Conservation (phyloP, 2,329 filamentous ascomycete genomes). For the Phyllosticta citribraziliensis region DNA sequence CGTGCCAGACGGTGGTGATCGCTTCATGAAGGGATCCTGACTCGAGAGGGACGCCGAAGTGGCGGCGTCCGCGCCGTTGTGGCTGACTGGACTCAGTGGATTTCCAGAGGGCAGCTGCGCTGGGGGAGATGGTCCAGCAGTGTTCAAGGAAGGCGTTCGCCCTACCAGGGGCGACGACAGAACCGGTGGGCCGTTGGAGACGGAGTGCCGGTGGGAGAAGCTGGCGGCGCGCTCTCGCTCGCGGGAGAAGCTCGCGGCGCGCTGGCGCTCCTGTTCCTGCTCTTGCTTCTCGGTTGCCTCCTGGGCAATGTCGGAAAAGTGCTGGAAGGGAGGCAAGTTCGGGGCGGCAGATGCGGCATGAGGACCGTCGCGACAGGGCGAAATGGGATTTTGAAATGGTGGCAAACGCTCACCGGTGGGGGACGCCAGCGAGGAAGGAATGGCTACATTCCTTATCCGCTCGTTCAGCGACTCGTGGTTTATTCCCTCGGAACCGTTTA, state of each 20-base stretch:
- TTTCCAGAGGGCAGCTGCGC: constrained; percentile 21
- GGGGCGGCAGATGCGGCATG: constrained; percentile 21
- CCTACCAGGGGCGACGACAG: constrained; percentile 26
- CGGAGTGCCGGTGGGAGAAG: constrained; percentile 23
- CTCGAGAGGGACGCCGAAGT: constrained; percentile 10
- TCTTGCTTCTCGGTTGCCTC: constrained; percentile 26
- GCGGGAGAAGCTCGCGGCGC: constrained; percentile 12
- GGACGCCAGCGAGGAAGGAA: constrained; percentile 20
- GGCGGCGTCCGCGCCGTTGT: constrained; percentile 8
- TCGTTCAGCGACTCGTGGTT: neutral
- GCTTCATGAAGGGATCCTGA: constrained; percentile 23
- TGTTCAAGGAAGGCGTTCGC: constrained; percentile 23
- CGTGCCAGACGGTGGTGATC: constrained; percentile 15
- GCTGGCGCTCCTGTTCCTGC: constrained; percentile 15
- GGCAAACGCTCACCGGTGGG: constrained; percentile 23
- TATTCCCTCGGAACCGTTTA: neutral
- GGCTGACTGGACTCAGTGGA: constrained; percentile 25
- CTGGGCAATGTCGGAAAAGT: constrained; percentile 25
- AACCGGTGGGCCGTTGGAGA: constrained; percentile 19
- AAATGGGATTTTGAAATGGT: constrained; percentile 24
- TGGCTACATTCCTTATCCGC: constrained; percentile 12
- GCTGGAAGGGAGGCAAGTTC: constrained; percentile 23
- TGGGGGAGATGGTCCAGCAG: constrained; percentile 21
- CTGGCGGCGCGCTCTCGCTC: neutral
- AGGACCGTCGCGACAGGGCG: constrained; percentile 20